Base-by-base conservation (phyloP, 768 basidiomycete species). In the Lyophyllum semitale region DNA sequence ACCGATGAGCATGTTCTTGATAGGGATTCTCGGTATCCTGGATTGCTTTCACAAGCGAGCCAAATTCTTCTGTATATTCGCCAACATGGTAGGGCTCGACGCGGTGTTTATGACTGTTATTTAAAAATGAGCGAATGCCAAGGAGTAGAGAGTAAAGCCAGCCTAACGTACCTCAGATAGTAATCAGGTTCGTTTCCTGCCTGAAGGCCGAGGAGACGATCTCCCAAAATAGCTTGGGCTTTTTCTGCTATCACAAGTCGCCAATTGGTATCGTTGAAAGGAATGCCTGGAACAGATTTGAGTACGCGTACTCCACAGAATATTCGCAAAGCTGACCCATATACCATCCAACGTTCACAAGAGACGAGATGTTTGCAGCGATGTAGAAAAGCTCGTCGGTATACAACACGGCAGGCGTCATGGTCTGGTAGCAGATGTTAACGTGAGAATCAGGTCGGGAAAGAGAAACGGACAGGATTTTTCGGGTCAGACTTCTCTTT, bases 111-210 rank as follows among this genome's bases (percentile, higher is more conserved):
- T 73, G 65, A 12, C 60, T 64, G 13, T 26, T 11, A 44, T 9
- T 35, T 35, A 25, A 12, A 8, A 12, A 1, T 17, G 15, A 1
- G 12, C 11, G 45, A 2, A 12, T 11, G 37, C 15, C 35, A 11
- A 25, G 13, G 15, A 7, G 22, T 57, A 66, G 1, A 57, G 26
- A 54, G 25, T 5, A 20, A 8, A 33, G 1, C 1, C 23, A 8
- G 33, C 13, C 8, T 29, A 8, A 51, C 69, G 13, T 70, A 76
- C 66, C 67, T 53, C 11, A 75, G 71, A 60, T 86, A 92, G 58
- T 90, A 78, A 73, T 93, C 90, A 12, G 89, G 90, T 67, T 92
- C 89, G 63, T 92, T 91, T 6, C 85, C 89, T 1, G 83, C 80
- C 66, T 89, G 85, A 13, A 88, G 69, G 0, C 86, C 90, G 12